A percentile compares a stretch with the other conserved stretches of the same genome.
These are phyloP conservation scores for Lophium mytilinum DNA, from an alignment of 495 filamentous ascomycete genomes.

Conservation along the genomic window DNA sequence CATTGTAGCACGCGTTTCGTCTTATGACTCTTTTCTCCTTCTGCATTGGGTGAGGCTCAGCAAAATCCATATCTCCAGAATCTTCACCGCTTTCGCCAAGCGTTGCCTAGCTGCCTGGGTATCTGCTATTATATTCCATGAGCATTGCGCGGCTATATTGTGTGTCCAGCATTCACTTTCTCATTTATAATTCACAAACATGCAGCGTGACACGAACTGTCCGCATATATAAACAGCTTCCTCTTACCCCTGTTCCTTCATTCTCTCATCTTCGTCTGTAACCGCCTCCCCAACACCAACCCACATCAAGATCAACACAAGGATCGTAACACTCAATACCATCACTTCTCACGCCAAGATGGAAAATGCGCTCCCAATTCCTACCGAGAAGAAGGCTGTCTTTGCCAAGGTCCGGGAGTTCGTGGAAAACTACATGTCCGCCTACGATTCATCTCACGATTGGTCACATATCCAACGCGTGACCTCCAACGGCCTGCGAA, in stretches of 20 bases:
- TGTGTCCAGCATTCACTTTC: no score
- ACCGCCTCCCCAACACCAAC: neutral
- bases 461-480: slow-evolving; percentile 78
- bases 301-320: neutral
- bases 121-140: neutral
- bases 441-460: slow-evolving; percentile 80
- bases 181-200: no score
- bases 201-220: no score
- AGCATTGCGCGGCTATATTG: no score
- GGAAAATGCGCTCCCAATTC: slow-evolving; percentile 11
- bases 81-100: neutral
- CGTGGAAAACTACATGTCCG: slow-evolving; percentile 64
- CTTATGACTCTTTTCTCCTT: neutral
- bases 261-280: neutral
- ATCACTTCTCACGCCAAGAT: slow-evolving; percentile 5
- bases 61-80: neutral
- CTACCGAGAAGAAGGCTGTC: slow-evolving; percentile 6
- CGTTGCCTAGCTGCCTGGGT: neutral
- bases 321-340: neutral
- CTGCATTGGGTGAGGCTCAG: neutral
- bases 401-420: slow-evolving; percentile 43
- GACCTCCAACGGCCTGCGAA: slow-evolving; percentile 55
- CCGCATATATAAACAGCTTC: neutral
- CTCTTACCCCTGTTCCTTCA: neutral
- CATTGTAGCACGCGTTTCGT: neutral